phyloP scores from a whole-genome alignment of 2,329 filamentous ascomycete genomes.

The Cercospora sojina region DNA sequence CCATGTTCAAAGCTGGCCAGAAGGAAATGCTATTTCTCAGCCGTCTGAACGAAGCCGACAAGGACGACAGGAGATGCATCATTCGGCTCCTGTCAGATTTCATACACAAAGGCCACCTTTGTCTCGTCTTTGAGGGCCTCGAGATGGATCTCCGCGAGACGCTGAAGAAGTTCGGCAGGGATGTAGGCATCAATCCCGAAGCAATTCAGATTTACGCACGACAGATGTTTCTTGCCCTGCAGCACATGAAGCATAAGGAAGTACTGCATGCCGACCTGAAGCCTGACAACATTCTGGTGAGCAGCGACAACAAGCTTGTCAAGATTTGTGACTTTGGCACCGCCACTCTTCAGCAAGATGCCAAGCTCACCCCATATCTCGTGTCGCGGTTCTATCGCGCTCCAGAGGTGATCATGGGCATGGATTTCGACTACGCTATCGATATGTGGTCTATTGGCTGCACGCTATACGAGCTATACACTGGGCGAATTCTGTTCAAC shows the following conservation, averaged over 20 bases:
- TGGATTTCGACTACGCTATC: conserved; percentile 89
- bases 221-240: conserved; percentile 88
- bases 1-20: conserved; percentile 75
- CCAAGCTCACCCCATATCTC: conserved; percentile 89
- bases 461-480: conserved; percentile 95
- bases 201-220: conserved; percentile 87
- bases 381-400: conserved; percentile 97
- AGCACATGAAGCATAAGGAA: conserved; percentile 85
- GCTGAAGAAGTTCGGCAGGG: conserved; percentile 91
- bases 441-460: conserved; percentile 99
- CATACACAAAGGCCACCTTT: conserved; percentile 91
- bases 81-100: conserved; percentile 85
- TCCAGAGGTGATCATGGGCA: conserved; percentile 95
- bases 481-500: conserved; percentile 94
- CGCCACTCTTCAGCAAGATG: conserved; percentile 87
- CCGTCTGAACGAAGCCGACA: conserved; percentile 80
- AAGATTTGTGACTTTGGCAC: conserved; percentile 97
- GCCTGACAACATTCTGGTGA: conserved; percentile 93
- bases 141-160: conserved; percentile 90
- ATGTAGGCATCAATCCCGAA: conserved; percentile 84
- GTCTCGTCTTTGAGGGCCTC: conserved; percentile 95
- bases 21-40: conserved; percentile 93
- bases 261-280: conserved; percentile 96
- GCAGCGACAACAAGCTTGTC: conserved; percentile 76
- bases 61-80: conserved; percentile 86